Evolutionary conservation across 768 basidiomycete genomes (phyloP).

Genomic region (Austroboletus eburneus): DNA sequence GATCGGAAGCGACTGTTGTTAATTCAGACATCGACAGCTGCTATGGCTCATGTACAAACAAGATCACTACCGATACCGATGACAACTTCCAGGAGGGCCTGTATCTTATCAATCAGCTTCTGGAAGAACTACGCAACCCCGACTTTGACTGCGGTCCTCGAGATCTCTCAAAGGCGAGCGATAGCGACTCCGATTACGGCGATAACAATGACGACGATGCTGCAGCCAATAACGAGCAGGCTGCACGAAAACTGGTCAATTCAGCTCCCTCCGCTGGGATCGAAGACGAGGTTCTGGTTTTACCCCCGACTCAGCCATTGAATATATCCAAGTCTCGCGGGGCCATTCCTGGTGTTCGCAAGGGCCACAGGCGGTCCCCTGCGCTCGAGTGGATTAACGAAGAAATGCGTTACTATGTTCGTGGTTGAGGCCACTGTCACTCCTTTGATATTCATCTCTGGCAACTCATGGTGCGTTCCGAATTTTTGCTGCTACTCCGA

Average conservation of each 20-base stretch:
- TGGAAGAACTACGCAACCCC: constrained; percentile 14
- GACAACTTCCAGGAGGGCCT: background rate
- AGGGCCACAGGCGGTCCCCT: background rate
- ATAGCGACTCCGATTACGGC: constrained; percentile 3
- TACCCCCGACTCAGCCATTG: constrained; percentile 5
- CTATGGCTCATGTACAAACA: background rate
- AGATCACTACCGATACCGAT: background rate
- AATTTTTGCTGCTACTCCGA: too few species aligned
- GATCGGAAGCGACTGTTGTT: too few species aligned
- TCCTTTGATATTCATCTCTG: too few species aligned
- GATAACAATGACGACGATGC: background rate
- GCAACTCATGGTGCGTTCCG: too few species aligned
- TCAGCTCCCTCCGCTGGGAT: background rate
- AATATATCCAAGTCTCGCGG: background rate
- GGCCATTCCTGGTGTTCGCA: background rate
- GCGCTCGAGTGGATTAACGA: background rate
- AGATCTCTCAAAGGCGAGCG: constrained; percentile 3
- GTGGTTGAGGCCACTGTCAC: too few species aligned
- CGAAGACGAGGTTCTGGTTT: background rate
- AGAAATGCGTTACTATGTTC: too few species aligned
- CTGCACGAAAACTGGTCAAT: background rate
- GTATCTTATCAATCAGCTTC: constrained; percentile 13
- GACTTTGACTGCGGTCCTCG: constrained; percentile 5
- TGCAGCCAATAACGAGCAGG: background rate
- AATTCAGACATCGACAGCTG: too few species aligned